These are phyloP conservation scores for Galerina sulciceps DNA, from an alignment of 768 basidiomycete genomes.

Conservation along the genomic window DNA sequence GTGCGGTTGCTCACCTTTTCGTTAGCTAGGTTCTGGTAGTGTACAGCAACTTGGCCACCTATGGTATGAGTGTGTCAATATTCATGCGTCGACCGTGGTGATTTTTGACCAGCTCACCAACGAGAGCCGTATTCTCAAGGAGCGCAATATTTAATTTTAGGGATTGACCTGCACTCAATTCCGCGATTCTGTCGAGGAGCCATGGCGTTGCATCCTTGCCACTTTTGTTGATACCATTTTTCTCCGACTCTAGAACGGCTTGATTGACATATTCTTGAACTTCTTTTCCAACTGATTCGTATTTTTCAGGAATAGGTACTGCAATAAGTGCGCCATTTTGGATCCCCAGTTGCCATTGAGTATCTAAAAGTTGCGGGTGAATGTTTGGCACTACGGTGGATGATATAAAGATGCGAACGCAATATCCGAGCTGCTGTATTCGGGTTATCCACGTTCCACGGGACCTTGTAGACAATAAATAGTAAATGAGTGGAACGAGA, in stretches of 20 bases:
- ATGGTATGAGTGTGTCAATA: slow-evolving; percentile 7
- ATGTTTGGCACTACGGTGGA: background rate
- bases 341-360: slow-evolving; percentile 72
- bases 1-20: slow-evolving; percentile 32
- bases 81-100: background rate
- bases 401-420: slow-evolving; percentile 44
- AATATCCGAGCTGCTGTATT: slow-evolving; percentile 73
- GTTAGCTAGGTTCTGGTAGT: slow-evolving; percentile 61
- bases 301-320: slow-evolving; percentile 85
- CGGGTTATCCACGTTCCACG: slow-evolving; percentile 75
- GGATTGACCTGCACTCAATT: slow-evolving; percentile 79
- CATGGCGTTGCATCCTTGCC: slow-evolving; percentile 97
- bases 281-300: slow-evolving; percentile 64
- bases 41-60: slow-evolving; percentile 82
- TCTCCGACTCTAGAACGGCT: slow-evolving; percentile 83
- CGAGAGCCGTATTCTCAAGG: slow-evolving; percentile 83
- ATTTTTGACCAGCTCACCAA: slow-evolving; percentile 54
- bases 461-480: slow-evolving; percentile 51
- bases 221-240: slow-evolving; percentile 73
- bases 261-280: slow-evolving; percentile 83
- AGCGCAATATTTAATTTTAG: slow-evolving; percentile 83
- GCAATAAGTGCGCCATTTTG: slow-evolving; percentile 82
- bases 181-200: slow-evolving; percentile 82
- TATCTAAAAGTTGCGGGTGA: slow-evolving; percentile 47
- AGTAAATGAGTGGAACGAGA: background rate